These are phyloP conservation scores for Hyphopichia burtonii DNA, from an alignment of 1,139 yeast genomes.

Conservation along the genomic window DNA sequence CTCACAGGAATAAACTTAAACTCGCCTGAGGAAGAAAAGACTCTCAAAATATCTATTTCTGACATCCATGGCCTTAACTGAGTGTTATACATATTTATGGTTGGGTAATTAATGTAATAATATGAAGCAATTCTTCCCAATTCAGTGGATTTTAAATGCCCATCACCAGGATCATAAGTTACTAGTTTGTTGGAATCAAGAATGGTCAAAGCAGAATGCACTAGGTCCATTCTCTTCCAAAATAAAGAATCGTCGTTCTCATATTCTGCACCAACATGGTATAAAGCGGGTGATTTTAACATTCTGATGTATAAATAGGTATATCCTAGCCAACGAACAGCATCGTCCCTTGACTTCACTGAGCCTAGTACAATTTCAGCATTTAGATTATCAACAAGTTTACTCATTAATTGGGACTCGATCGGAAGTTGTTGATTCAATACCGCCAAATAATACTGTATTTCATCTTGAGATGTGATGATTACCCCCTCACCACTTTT, in stretches of 20 bases:
- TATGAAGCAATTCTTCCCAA: slow-evolving; percentile 85
- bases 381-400: slow-evolving; percentile 71
- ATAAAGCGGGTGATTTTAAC: slow-evolving; percentile 69
- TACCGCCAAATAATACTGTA: slow-evolving; percentile 85
- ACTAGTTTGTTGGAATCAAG: slow-evolving; percentile 57
- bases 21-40: slow-evolving; percentile 82
- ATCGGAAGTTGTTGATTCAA: slow-evolving; percentile 89
- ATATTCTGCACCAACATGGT: slow-evolving; percentile 72
- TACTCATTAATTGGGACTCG: slow-evolving; percentile 79
- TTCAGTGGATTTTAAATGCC: slow-evolving; percentile 57
- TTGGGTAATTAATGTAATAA: slow-evolving; percentile 74
- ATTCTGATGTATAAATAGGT: slow-evolving; percentile 82
- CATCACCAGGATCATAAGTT: slow-evolving; percentile 53
- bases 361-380: slow-evolving; percentile 85
- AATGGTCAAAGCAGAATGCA: slow-evolving; percentile 70
- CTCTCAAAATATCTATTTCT: slow-evolving; percentile 71
- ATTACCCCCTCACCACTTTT: slow-evolving; percentile 92
- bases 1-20: slow-evolving; percentile 82
- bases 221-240: slow-evolving; percentile 42
- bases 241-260: slow-evolving; percentile 46
- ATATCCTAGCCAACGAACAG: slow-evolving; percentile 73
- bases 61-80: slow-evolving; percentile 64
- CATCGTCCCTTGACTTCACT: slow-evolving; percentile 60
- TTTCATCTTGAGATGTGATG: slow-evolving; percentile 81
- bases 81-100: slow-evolving; percentile 63